A percentile compares a stretch with the other conserved stretches of the same genome.
Conservation (phyloP, 2,329 filamentous ascomycete species). For the Aspergillus caelatus region DNA sequence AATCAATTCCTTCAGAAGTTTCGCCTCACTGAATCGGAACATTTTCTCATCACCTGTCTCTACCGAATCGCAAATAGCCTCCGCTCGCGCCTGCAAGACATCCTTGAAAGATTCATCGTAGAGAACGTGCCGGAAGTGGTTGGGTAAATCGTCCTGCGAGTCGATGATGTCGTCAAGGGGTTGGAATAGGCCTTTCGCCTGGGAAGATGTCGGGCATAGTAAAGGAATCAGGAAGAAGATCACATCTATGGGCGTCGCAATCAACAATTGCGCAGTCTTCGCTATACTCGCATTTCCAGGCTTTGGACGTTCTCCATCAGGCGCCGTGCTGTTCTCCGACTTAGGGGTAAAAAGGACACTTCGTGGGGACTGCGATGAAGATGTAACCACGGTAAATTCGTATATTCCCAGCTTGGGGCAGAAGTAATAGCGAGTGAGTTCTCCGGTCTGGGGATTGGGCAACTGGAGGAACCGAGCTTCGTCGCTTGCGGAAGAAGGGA, state of each 20-base stretch:
- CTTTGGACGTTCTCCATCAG: constrained; percentile 45
- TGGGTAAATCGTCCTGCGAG: constrained; percentile 44
- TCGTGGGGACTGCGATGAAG: constrained; percentile 52
- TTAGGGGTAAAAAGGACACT: constrained; percentile 58
- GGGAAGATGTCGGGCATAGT: constrained; percentile 55
- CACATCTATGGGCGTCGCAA: constrained; percentile 82
- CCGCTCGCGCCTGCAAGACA: constrained; percentile 67
- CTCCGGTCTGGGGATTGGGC: constrained; percentile 55
- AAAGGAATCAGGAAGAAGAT: constrained; percentile 81
- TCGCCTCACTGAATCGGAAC: constrained; percentile 76
- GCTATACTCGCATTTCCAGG: constrained; percentile 56
- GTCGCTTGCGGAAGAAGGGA: constrained; percentile 56
- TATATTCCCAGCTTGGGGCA: constrained; percentile 62
- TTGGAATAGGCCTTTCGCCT: constrained; percentile 46
- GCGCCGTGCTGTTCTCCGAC: constrained; percentile 8
- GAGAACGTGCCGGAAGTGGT: constrained; percentile 45
- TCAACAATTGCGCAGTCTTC: constrained; percentile 71
- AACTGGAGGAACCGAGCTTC: constrained; percentile 60
- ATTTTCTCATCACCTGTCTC: constrained; percentile 82
- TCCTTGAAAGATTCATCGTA: constrained; percentile 42
- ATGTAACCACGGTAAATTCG: constrained; percentile 62
- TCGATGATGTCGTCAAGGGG: constrained; percentile 55
- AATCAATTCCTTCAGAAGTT: constrained; percentile 67
- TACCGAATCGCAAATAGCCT: constrained; percentile 75
- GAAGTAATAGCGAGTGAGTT: constrained; percentile 58